phyloP scores from a whole-genome alignment of 1,284 basidiomycete species.

The Ceratorhiza oryzae-sativae region DNA sequence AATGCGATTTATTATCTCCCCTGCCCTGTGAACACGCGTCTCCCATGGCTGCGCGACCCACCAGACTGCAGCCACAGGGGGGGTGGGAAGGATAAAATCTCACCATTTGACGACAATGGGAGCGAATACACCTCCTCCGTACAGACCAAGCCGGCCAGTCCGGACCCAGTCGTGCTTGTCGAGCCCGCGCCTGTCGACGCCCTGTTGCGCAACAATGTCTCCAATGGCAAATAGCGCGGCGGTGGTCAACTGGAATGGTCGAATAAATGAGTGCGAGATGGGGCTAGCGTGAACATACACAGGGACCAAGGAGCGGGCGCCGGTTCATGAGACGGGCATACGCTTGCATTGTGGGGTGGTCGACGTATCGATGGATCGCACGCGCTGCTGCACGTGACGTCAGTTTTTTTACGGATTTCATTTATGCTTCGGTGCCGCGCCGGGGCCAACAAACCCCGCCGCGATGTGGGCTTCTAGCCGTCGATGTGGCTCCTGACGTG shows the following conservation, averaged over 20 bases:
- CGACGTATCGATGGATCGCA: background rate
- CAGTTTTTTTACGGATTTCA: background rate
- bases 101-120: conserved; percentile 49
- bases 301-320: conserved; percentile 31
- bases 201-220: conserved; percentile 58
- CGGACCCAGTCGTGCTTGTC: conserved; percentile 51
- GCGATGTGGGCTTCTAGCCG: too few relatives aligned
- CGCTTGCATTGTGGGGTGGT: conserved; percentile 15
- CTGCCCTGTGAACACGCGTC: background rate
- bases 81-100: conserved; percentile 15
- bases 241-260: background rate
- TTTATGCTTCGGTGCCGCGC: background rate
- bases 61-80: background rate
- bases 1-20: background rate
- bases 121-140: conserved; percentile 52
- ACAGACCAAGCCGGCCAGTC: conserved; percentile 53
- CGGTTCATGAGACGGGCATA: conserved; percentile 25
- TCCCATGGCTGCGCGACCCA: background rate
- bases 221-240: conserved; percentile 53
- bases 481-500: too few relatives aligned
- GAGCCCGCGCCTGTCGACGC: conserved; percentile 54
- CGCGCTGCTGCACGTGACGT: background rate
- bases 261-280: background rate
- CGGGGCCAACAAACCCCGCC: background rate
- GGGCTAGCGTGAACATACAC: background rate